Conservation (phyloP, 2,329 filamentous ascomycete genomes). For the Fusarium sarcochroum region DNA sequence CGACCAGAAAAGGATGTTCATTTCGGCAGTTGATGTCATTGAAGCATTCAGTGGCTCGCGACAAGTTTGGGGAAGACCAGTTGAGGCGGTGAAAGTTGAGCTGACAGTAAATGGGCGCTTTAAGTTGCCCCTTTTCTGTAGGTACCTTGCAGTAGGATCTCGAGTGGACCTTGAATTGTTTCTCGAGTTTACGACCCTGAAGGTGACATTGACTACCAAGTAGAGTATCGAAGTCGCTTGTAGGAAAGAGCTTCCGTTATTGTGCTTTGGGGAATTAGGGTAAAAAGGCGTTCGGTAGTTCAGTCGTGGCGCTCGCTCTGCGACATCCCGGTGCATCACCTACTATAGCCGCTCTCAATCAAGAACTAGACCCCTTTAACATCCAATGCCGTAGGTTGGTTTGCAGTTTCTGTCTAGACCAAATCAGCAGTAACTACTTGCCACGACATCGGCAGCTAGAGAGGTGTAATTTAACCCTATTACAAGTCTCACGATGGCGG, state of each 20-base stretch:
- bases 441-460: constrained; percentile 11
- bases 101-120: neutral
- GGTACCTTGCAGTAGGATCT: neutral
- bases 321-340: constrained; percentile 26
- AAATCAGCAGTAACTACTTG: constrained; percentile 2
- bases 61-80: neutral
- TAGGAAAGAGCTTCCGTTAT: constrained; percentile 29
- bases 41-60: neutral
- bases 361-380: constrained; percentile 11
- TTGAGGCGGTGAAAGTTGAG: neutral
- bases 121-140: neutral
- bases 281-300: constrained; percentile 24
- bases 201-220: neutral
- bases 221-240: neutral
- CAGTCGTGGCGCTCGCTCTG: constrained; percentile 36
- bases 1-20: constrained; percentile 7
- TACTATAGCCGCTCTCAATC: constrained; percentile 3
- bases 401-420: constrained; percentile 3
- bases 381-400: neutral
- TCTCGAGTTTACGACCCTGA: constrained; percentile 2
- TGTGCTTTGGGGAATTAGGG: constrained; percentile 7
- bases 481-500: constrained; percentile 2
- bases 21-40: constrained; percentile 30
- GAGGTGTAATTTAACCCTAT: neutral
- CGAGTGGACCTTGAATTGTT: neutral